Evolutionary conservation across 2,329 filamentous ascomycete species (phyloP).

Genomic region (Didymella pinodella): DNA sequence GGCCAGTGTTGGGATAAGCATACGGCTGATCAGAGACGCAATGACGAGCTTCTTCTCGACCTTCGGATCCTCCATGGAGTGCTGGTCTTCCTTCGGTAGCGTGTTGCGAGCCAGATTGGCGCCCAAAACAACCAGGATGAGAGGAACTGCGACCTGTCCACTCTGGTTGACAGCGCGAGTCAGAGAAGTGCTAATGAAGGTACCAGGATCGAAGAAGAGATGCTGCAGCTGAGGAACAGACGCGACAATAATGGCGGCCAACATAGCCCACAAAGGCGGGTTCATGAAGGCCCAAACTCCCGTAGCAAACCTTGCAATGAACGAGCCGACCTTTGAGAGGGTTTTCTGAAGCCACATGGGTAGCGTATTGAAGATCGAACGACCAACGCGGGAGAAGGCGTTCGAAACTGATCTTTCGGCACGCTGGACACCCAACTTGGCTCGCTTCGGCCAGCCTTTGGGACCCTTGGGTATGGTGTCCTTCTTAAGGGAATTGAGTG

Average conservation of each 20-base stretch:
- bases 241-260: conserved; percentile 87
- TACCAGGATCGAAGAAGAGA: conserved; percentile 86
- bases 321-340: conserved; percentile 54
- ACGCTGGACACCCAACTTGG: conserved; percentile 30
- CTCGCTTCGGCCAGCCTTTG: conserved; percentile 47
- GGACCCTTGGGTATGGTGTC: conserved; percentile 42
- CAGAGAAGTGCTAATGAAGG: conserved; percentile 91
- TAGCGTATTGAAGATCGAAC: conserved; percentile 58
- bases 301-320: conserved; percentile 61
- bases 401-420: conserved; percentile 33
- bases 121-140: conserved; percentile 94
- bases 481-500: conserved; percentile 28
- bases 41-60: conserved; percentile 80
- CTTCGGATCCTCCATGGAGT: conserved; percentile 73
- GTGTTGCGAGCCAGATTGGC: conserved; percentile 95
- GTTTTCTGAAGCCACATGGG: conserved; percentile 62
- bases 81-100: conserved; percentile 69
- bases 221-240: conserved; percentile 83
- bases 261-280: conserved; percentile 96
- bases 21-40: conserved; percentile 84
- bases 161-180: conserved; percentile 86
- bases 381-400: conserved; percentile 43
- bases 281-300: conserved; percentile 97
- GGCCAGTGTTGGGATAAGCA: conserved; percentile 88
- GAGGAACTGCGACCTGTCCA: conserved; percentile 88